phyloP scores from a whole-genome alignment of 148 eudicot species.

The Linanthus parryae region DNA sequence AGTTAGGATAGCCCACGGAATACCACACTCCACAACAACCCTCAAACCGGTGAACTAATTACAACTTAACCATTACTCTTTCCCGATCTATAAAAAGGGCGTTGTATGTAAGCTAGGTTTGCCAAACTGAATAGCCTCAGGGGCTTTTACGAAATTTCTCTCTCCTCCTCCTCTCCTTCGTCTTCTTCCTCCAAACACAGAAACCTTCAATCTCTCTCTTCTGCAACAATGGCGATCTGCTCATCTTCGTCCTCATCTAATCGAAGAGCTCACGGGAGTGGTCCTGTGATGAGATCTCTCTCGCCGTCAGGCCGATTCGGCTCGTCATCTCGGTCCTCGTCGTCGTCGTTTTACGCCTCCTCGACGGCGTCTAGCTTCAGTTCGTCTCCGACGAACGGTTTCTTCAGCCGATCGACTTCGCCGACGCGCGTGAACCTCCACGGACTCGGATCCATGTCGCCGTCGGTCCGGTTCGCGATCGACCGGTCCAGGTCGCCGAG shows the following conservation, averaged over 20 bases:
- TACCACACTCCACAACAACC: background rate
- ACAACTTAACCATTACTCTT: slow-evolving; percentile 1
- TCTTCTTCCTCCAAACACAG: slow-evolving; percentile 5
- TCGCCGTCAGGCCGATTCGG: slow-evolving; percentile 19
- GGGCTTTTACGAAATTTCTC: slow-evolving; percentile 7
- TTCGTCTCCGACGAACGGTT: slow-evolving; percentile 17
- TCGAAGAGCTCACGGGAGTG: slow-evolving; percentile 24
- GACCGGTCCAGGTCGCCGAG: slow-evolving; percentile 26
- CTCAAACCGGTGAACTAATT: slow-evolving; percentile 1
- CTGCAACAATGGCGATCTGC: background rate
- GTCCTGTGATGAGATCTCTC: slow-evolving; percentile 15
- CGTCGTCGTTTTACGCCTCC: slow-evolving; percentile 14
- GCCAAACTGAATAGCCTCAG: slow-evolving; percentile 34
- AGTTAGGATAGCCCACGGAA: background rate
- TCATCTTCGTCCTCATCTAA: slow-evolving; percentile 12
- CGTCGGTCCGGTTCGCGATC: slow-evolving; percentile 25
- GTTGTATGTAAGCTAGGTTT: slow-evolving; percentile 24
- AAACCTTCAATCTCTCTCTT: background rate
- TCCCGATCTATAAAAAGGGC: slow-evolving; percentile 23
- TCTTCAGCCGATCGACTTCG: slow-evolving; percentile 22
- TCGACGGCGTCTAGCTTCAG: slow-evolving; percentile 22
- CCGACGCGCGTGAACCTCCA: slow-evolving; percentile 35
- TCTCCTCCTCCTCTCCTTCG: background rate
- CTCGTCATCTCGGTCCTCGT: slow-evolving; percentile 3
- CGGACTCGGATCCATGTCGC: slow-evolving; percentile 15